Conservation (phyloP, 2,329 filamentous ascomycete species). For the Tetracladium maxilliforme region DNA sequence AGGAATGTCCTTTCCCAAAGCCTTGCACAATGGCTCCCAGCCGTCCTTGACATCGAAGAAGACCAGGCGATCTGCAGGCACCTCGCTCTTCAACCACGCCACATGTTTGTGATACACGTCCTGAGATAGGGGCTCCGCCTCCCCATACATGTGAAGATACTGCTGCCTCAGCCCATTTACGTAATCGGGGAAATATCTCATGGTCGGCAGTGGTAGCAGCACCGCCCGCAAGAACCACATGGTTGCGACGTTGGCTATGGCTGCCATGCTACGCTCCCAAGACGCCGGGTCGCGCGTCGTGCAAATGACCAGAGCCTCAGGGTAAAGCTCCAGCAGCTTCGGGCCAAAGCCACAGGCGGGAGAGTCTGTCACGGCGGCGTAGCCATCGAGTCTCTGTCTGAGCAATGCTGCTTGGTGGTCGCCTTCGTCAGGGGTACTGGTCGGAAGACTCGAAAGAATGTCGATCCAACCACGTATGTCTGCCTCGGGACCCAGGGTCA, state of each 20-base stretch:
- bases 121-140: no score
- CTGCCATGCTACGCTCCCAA: slow-evolving; percentile 20
- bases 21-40: slow-evolving; percentile 25
- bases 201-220: slow-evolving; percentile 1
- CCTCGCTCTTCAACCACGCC: slow-evolving; percentile 4
- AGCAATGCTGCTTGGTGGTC: no score
- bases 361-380: slow-evolving; percentile 13
- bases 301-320: slow-evolving; percentile 29
- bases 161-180: background rate
- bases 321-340: slow-evolving; percentile 30
- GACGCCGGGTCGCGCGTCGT: slow-evolving; percentile 21
- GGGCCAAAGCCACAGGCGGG: slow-evolving; percentile 18
- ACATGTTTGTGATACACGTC: background rate
- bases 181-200: background rate
- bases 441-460: no score
- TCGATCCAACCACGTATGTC: no score
- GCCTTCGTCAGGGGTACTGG: no score
- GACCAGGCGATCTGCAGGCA: slow-evolving; percentile 21
- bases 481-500: no score
- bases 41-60: slow-evolving; percentile 24
- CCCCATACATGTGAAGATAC: background rate
- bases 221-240: slow-evolving; percentile 1
- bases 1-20: slow-evolving; percentile 14
- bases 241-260: background rate
- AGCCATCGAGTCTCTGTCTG: slow-evolving; percentile 11